A percentile compares a stretch with the other conserved stretches of the same genome.
Conservation (phyloP, 768 basidiomycete species). For the Suillus fuscotomentosus region DNA sequence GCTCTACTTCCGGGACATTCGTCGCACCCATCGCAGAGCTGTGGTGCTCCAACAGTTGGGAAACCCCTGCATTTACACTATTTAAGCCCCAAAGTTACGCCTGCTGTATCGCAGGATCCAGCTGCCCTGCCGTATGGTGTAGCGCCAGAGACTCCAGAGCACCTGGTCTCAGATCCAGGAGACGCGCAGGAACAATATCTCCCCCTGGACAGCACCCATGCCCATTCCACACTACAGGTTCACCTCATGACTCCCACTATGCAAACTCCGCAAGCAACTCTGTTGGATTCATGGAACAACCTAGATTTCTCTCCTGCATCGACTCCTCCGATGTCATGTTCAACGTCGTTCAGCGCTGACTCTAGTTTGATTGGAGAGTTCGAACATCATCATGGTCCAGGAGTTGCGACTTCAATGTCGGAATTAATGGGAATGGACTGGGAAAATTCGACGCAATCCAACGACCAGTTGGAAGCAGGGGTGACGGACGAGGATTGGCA, state of each 20-base stretch:
- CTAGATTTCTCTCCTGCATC: not conserved
- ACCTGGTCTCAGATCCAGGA: not conserved
- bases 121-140: not conserved
- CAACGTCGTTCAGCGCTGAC: not conserved
- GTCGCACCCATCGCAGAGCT: not conserved
- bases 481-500: not conserved
- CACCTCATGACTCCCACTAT: not conserved
- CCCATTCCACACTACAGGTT: not conserved
- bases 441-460: not conserved
- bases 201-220: no score
- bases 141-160: not conserved
- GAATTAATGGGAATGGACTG: not conserved
- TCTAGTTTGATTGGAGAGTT: not conserved
- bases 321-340: not conserved
- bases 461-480: not conserved
- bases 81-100: not conserved
- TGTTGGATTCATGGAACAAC: not conserved
- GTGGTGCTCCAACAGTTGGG: not conserved
- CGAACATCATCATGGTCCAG: not conserved
- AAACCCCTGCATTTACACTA: not conserved
- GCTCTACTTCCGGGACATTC: not conserved
- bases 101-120: not conserved
- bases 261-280: not conserved
- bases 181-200: not conserved
- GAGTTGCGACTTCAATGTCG: not conserved